Evolutionary conservation across 108 stramenopile genomes (phyloP), one percentile per base, ranked within the genome.

Genomic region (Pseudonitzschia multiseries): DNA sequence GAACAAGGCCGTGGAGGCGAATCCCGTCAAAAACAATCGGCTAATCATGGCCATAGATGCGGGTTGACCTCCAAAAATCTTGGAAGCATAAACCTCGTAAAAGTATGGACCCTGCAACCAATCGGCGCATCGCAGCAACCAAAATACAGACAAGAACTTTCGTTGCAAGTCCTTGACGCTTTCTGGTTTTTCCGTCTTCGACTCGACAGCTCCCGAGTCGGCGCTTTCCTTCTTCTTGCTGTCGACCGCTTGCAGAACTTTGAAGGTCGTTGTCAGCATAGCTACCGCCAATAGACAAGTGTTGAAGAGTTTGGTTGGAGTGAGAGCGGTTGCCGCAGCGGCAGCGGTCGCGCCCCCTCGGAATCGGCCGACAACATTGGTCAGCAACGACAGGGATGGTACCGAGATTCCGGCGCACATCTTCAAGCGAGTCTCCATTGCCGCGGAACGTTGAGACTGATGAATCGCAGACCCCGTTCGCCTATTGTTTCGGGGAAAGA

Each of bases 51-150:
- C 65, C 71, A 89, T 70, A 0, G 90, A 81, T 4, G 85, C 83
- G 14, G 77, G 79, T 18, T 71, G 72, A 56, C 89, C 93, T 61
- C 84, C 77, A 56, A 96, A 85, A 8, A 87, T 71, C 83, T 98
- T 96, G 82, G 87, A 86, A 54, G 94, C 91, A 73, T 98, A 98
- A 56, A 98, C 96, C 79, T 94, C 89, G 77, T 99, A 99, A 86
- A 98, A 96, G 79, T 99, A 96, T 15, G 98, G 97, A 33, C 95
- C 96, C 84, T 99, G 99, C n/a, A 99, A 82, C 99, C 99, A 99
- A 83, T 99, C 99, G 15, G 97, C 91, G 65, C 97, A 89, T 36
- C 96, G 85, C 42, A 96, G 69, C 51, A 98, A 69, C 86, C 96
- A 95, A 92, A 97, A 98, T n/a, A 98, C 96, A 18, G 83, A 57